Base-by-base conservation (phyloP, 495 filamentous ascomycete genomes). In the Letharia lupina region DNA sequence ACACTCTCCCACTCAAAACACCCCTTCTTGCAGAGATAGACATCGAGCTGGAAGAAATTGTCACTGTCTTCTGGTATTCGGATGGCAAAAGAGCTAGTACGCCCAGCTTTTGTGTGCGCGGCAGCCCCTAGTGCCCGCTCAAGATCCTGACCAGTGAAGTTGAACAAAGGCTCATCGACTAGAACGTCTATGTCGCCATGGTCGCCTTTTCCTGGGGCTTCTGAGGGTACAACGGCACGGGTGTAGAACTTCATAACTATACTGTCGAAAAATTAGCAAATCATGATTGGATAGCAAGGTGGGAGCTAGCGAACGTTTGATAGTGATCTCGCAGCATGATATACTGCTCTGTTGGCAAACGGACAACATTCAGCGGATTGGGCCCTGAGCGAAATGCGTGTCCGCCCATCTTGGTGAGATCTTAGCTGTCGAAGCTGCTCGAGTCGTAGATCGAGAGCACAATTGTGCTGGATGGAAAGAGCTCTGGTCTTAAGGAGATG, bases 181-280 rank as follows among this genome's bases (percentile, higher is more conserved):
- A 87, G 73, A 4, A 87, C 75, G 69, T 87, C 85, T 33, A 88
- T 73, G 61, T 88, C 85, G 8, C 85, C 85, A 63, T 81, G 75
- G 60, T 78, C 76, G 0, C 59, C 48, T 65, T 87, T 88, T 7
- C 70, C 82, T 0, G 85, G 84, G 7, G 78, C 82, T 62, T 81
- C 80, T 47, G 83, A 77, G 4, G 84, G 79, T 0, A 75, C 75
- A 2, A 74, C 76, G 10, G 81, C 82, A 23, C 69, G 72, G 0
- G 72, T 50, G 64, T 81, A 87, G 13, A 82, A 73, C 35, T 65
- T 62, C 28, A 40, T 13, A 20, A 47, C 18, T 47, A n/a, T 47
- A 4, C 45, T 47, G 0, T 6, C 45, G 5, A 47, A 0, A 12
- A n/a, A 20, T n/a, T 5, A 47, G 20, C 45, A n/a, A n/a, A 20